Percentiles rank a stretch among this genome's conserved stretches.
These are phyloP conservation scores for Fraxinus greggii DNA, from an alignment of 305 asterid genomes.

Conservation along the genomic window DNA sequence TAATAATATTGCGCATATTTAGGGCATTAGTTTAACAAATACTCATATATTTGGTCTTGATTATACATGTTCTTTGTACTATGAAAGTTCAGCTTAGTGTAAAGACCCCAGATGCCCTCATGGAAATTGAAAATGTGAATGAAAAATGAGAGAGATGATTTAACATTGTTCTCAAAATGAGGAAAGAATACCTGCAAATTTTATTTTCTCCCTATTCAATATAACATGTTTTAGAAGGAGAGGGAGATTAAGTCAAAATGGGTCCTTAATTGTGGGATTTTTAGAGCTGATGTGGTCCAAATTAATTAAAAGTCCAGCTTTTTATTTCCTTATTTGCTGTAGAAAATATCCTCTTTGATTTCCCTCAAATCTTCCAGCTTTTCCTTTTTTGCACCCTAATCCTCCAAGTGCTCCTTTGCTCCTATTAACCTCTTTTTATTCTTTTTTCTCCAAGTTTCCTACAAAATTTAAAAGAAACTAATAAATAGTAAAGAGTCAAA, in stretches of 20 bases:
- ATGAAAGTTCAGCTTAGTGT: background rate
- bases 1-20: background rate
- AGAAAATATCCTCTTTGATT: background rate
- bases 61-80: background rate
- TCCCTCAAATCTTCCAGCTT: background rate
- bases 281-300: background rate
- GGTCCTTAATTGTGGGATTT: background rate
- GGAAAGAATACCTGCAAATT: background rate
- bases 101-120: background rate
- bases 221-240: background rate
- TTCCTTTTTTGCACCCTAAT: background rate
- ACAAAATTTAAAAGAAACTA: background rate
- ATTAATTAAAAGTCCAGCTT: background rate
- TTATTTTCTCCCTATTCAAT: background rate
- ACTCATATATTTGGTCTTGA: background rate
- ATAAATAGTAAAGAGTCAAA: background rate
- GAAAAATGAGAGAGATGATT: background rate
- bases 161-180: background rate
- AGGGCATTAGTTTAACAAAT: background rate
- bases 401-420: background rate
- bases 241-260: background rate
- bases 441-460: background rate
- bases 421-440: background rate
- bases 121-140: background rate
- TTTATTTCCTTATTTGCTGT: background rate